Conservation (phyloP, 1,139 yeast species). For the Komagataea norvegica region DNA sequence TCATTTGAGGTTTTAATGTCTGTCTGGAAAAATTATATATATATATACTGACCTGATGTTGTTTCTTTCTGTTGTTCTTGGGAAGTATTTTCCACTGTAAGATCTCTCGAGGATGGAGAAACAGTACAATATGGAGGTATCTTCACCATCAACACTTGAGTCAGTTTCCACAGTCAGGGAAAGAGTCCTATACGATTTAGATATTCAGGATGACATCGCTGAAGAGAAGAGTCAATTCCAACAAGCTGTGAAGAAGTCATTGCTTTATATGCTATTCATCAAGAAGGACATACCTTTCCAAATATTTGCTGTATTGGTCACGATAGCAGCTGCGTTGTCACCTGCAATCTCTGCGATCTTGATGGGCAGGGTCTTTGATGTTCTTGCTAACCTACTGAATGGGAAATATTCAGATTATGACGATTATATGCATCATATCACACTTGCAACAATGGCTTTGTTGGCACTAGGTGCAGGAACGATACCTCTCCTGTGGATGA, state of each 20-base stretch:
- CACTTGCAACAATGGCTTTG: conserved; percentile 48
- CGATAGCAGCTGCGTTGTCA: conserved; percentile 43
- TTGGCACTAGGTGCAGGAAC: conserved; percentile 54
- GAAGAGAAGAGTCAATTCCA: conserved; percentile 6
- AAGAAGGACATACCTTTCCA: conserved; percentile 13
- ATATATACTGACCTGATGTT: no score
- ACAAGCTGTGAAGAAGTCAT: conserved; percentile 13
- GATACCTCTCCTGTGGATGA: conserved; percentile 48
- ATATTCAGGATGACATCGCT: conserved; percentile 10
- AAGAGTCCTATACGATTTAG: conserved; percentile 12
- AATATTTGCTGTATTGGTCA: conserved; percentile 17
- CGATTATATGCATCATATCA: conserved; percentile 41
- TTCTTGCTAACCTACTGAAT: conserved; percentile 38
- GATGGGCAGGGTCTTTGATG: conserved; percentile 59
- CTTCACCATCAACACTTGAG: conserved; percentile 4
- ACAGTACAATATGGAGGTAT: background rate
- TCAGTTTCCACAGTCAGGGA: conserved; percentile 6
- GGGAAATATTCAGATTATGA: conserved; percentile 29
- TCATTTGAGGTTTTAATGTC: conserved; percentile 1
- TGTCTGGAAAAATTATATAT: no score
- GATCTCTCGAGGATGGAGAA: background rate
- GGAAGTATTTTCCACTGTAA: no score
- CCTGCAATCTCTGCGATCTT: conserved; percentile 63
- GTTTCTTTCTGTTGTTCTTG: no score
- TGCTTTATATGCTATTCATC: conserved; percentile 20